phyloP scores from a whole-genome alignment of 2,329 filamentous ascomycete genomes.

The Fusarium duplospermum region DNA sequence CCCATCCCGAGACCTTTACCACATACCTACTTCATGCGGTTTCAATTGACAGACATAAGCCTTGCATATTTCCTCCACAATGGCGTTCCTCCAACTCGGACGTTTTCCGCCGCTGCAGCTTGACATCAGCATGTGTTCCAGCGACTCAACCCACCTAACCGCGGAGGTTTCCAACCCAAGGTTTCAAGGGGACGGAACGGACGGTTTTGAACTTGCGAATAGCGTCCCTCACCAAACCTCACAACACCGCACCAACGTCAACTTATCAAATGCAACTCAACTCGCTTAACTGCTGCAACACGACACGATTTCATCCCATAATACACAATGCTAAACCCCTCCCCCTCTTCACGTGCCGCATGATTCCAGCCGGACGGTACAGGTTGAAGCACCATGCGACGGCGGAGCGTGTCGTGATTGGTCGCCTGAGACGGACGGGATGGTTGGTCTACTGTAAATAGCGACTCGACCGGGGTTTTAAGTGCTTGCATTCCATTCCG shows the following conservation, averaged over 20 bases:
- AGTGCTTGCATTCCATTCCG: slow-evolving; percentile 40
- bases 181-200: slow-evolving; percentile 9
- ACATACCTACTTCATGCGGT: background rate
- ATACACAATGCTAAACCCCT: background rate
- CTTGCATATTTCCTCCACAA: background rate
- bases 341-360: slow-evolving; percentile 20
- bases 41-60: background rate
- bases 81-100: background rate
- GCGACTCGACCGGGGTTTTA: slow-evolving; percentile 40
- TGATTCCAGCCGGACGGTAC: slow-evolving; percentile 32
- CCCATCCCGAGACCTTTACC: background rate
- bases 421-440: slow-evolving; percentile 16
- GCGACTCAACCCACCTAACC: background rate
- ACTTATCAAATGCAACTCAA: background rate
- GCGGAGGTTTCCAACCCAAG: background rate
- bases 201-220: slow-evolving; percentile 5
- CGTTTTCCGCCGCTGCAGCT: background rate
- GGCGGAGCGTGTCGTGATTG: slow-evolving; percentile 27
- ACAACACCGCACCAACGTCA: background rate
- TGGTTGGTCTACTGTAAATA: slow-evolving; percentile 29
- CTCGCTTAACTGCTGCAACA: background rate
- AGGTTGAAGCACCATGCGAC: slow-evolving; percentile 16
- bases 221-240: background rate
- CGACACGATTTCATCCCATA: background rate
- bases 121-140: background rate